Evolutionary conservation across 345 rosid genomes (phyloP).

Genomic region (Jatropha curcas): DNA sequence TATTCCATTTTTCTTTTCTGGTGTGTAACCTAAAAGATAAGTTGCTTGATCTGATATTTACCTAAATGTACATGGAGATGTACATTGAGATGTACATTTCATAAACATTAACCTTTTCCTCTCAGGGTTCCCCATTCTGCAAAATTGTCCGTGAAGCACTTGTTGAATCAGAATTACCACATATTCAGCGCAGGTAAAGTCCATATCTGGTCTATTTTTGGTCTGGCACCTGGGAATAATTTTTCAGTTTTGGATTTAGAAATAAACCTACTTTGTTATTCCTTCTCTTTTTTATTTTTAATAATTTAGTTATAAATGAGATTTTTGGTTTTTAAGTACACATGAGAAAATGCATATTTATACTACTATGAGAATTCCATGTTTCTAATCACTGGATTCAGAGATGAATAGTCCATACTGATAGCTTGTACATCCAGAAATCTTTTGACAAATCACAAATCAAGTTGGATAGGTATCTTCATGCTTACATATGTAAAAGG

Average conservation of each 20-base stretch:
- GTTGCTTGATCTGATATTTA: constrained; percentile 1
- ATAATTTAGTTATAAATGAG: not conserved
- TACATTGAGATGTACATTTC: not conserved
- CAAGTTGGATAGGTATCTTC: not conserved
- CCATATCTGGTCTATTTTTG: not conserved
- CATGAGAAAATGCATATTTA: not conserved
- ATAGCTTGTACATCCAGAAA: not conserved
- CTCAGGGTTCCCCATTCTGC: constrained; percentile 88
- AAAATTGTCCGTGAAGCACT: constrained; percentile 79
- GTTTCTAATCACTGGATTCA: not conserved
- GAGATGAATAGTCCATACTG: not conserved
- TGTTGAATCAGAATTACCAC: constrained; percentile 84
- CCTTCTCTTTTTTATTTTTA: not conserved
- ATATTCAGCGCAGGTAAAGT: constrained; percentile 64
- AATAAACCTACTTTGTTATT: not conserved
- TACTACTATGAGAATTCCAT: not conserved
- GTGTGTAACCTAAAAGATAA: constrained; percentile 7
- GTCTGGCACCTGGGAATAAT: not conserved
- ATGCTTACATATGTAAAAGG: not conserved
- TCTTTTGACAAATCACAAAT: not conserved
- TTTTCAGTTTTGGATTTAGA: not conserved
- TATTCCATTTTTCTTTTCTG: not conserved
- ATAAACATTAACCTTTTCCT: constrained; percentile 6
- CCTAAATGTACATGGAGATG: not conserved
- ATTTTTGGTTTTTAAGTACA: not conserved